These are phyloP conservation scores for Delonix regia DNA, from an alignment of 306 rosid genomes.

Conservation along the genomic window DNA sequence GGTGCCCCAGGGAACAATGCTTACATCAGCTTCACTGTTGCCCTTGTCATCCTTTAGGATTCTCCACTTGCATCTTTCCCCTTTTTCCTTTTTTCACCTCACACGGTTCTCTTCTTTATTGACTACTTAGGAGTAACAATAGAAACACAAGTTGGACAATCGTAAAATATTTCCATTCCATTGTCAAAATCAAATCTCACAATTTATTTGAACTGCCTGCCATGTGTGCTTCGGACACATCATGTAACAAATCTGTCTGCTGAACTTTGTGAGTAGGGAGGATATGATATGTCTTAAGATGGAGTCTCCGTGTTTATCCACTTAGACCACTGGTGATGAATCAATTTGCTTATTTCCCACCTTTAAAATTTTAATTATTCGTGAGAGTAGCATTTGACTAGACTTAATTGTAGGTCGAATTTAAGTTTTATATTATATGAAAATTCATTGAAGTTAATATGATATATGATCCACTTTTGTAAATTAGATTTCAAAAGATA, in stretches of 20 bases:
- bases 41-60: constrained; percentile 64
- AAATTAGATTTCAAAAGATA: not conserved
- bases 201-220: constrained; percentile 61
- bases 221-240: constrained; percentile 56
- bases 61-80: constrained; percentile 69
- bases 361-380: constrained; percentile 43
- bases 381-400: constrained; percentile 45
- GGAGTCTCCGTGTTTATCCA: constrained; percentile 57
- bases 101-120: constrained; percentile 47
- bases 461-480: not conserved
- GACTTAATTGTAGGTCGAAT: not conserved
- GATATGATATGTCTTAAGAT: constrained; percentile 37
- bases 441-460: not conserved
- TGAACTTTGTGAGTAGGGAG: constrained; percentile 37
- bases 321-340: constrained; percentile 38
- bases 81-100: constrained; percentile 45
- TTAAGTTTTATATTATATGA: not conserved
- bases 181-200: constrained; percentile 60
- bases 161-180: constrained; percentile 32
- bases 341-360: constrained; percentile 32
- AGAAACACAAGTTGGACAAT: constrained; percentile 56
- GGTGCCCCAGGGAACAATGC: constrained; percentile 70
- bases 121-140: constrained; percentile 48
- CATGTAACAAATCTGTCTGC: constrained; percentile 38
- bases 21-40: constrained; percentile 72